Percentiles rank a stretch among this genome's conserved stretches.
Evolutionary conservation across 2,329 filamentous ascomycete genomes (phyloP).

Genomic region (Stagonosporopsis tanaceti): DNA sequence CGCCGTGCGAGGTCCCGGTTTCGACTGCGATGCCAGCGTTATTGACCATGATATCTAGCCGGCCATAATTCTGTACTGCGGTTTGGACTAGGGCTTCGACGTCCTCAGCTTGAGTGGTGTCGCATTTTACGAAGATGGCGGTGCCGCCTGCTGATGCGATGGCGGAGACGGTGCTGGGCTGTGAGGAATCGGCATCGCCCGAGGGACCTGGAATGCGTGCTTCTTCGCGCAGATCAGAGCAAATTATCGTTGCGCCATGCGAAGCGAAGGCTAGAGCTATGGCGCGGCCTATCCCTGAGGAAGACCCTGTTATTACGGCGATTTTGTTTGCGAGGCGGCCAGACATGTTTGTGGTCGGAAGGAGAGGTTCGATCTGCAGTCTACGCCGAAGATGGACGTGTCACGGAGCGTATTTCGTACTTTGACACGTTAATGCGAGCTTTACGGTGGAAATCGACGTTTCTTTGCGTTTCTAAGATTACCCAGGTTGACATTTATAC

Average conservation of each 20-base stretch:
- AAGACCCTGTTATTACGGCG: conserved; percentile 47
- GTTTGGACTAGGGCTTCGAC: conserved; percentile 54
- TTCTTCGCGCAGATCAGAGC: conserved; percentile 39
- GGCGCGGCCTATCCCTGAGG: conserved; percentile 47
- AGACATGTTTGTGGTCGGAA: not conserved
- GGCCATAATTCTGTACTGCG: conserved; percentile 55
- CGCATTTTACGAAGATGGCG: conserved; percentile 48
- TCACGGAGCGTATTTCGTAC: not conserved
- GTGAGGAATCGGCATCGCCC: conserved; percentile 22
- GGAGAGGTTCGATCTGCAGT: not conserved
- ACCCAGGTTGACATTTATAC: conserved; percentile 1
- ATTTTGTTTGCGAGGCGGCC: conserved; percentile 38
- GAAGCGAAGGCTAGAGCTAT: conserved; percentile 42
- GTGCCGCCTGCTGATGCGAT: conserved; percentile 38
- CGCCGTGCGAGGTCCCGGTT: conserved; percentile 28
- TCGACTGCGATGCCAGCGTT: conserved; percentile 59
- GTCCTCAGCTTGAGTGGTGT: conserved; percentile 55
- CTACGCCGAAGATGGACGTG: not conserved
- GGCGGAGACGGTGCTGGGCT: conserved; percentile 43
- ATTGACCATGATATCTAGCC: conserved; percentile 59
- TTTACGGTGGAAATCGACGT: not conserved
- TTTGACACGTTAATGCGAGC: not conserved
- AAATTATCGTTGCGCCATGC: conserved; percentile 45
- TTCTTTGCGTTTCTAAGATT: not conserved
- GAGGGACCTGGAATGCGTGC: conserved; percentile 25